A percentile compares a stretch with the other conserved stretches of the same genome.
Conservation (phyloP, 306 rosid species). For the Medicago lupulina region DNA sequence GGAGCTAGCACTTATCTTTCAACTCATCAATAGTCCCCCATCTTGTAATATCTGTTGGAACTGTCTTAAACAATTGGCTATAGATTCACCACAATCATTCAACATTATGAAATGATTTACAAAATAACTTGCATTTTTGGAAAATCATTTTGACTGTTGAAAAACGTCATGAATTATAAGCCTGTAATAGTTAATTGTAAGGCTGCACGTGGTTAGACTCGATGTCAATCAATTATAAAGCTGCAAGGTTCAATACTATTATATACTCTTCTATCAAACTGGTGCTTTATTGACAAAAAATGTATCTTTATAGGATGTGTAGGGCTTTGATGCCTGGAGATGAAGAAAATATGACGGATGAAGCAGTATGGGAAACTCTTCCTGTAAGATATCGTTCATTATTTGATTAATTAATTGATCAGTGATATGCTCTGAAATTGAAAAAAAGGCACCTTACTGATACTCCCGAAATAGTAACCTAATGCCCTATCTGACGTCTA, state of each 20-base stretch:
- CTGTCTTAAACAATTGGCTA: slow-evolving; percentile 15
- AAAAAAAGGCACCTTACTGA: background rate
- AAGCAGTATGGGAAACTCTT: slow-evolving; percentile 97
- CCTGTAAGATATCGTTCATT: slow-evolving; percentile 75
- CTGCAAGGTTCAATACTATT: slow-evolving; percentile 14
- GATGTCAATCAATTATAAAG: slow-evolving; percentile 5
- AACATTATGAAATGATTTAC: background rate
- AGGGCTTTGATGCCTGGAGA: slow-evolving; percentile 95
- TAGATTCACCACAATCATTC: slow-evolving; percentile 27
- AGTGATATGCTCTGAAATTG: slow-evolving; percentile 26
- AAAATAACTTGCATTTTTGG: slow-evolving; percentile 9
- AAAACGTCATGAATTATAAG: slow-evolving; percentile 10
- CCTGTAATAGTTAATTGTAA: slow-evolving; percentile 18
- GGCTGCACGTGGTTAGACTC: slow-evolving; percentile 9
- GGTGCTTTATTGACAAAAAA: slow-evolving; percentile 35
- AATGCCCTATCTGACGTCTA: background rate
- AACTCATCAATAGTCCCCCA: slow-evolving; percentile 12
- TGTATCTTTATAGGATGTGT: slow-evolving; percentile 75
- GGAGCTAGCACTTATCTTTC: slow-evolving; percentile 24
- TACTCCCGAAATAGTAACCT: background rate
- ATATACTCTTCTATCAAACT: slow-evolving; percentile 25
- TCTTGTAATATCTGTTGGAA: slow-evolving; percentile 32
- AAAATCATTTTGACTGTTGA: slow-evolving; percentile 22
- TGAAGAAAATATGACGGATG: slow-evolving; percentile 80
- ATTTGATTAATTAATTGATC: slow-evolving; percentile 36